Evolutionary conservation across 179 eudicot species (phyloP).

Genomic region (Beta corolliflora): DNA sequence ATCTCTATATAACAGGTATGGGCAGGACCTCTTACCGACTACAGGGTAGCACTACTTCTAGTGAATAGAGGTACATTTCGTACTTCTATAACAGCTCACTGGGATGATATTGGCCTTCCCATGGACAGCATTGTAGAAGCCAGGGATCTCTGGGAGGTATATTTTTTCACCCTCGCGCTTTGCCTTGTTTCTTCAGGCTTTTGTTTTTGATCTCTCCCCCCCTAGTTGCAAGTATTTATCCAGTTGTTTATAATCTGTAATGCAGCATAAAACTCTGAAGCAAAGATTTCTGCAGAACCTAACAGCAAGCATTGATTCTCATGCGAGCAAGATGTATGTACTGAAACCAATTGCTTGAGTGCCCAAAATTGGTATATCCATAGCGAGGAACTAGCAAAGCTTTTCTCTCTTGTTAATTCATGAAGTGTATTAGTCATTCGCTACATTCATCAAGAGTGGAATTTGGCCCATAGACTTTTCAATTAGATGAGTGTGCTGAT

Average conservation of each 20-base stretch:
- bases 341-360: constrained; percentile 60
- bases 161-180: background rate
- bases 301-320: constrained; percentile 57
- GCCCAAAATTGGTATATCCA: background rate
- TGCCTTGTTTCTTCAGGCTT: background rate
- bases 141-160: constrained; percentile 93
- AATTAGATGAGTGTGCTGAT: background rate
- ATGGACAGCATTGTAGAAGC: constrained; percentile 47
- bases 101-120: constrained; percentile 92
- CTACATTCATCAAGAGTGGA: no score
- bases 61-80: constrained; percentile 49
- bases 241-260: background rate
- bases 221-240: background rate
- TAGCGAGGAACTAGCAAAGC: background rate
- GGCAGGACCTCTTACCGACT: constrained; percentile 79
- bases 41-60: constrained; percentile 67
- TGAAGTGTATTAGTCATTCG: no score
- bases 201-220: background rate
- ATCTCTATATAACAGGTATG: constrained; percentile 51
- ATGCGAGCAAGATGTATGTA: constrained; percentile 75
- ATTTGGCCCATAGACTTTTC: no score
- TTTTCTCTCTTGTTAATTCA: background rate
- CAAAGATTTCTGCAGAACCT: constrained; percentile 49
- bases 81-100: constrained; percentile 56
- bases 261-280: constrained; percentile 73